Evolutionary conservation across 2,329 filamentous ascomycete genomes (phyloP).

Genomic region (Fusarium floridanum): DNA sequence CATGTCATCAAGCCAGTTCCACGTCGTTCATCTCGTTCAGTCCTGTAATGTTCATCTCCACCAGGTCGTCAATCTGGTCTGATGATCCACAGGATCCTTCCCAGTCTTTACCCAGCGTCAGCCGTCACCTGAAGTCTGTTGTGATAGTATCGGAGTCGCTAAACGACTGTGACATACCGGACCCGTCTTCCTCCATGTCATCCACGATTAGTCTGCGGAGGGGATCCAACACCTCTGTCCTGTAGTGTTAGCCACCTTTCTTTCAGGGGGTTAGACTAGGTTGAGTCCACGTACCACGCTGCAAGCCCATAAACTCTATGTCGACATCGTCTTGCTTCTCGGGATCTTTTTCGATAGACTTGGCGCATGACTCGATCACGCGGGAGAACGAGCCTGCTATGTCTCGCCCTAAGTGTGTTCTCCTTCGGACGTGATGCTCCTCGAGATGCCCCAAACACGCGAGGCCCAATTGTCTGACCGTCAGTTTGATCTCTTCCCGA

Average conservation of each 20-base stretch:
- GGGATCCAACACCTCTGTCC: constrained; percentile 57
- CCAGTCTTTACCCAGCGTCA: constrained; percentile 61
- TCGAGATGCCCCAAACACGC: constrained; percentile 61
- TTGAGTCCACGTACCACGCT: constrained; percentile 43
- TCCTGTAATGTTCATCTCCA: constrained; percentile 59
- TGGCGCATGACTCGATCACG: constrained; percentile 57
- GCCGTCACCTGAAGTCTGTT: constrained; percentile 43
- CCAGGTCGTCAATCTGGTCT: constrained; percentile 65
- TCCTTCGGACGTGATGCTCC: constrained; percentile 59
- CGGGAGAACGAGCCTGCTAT: constrained; percentile 58
- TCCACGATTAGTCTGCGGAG: constrained; percentile 69
- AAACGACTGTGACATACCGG: constrained; percentile 63
- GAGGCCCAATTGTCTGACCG: constrained; percentile 57
- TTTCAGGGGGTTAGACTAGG: neutral
- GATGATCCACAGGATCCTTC: constrained; percentile 68
- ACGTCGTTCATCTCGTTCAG: constrained; percentile 56
- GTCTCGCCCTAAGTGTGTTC: constrained; percentile 57
- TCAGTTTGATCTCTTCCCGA: constrained; percentile 38
- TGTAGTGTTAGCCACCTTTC: constrained; percentile 26
- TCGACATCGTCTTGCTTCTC: constrained; percentile 50
- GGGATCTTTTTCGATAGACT: constrained; percentile 54
- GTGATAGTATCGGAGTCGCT: constrained; percentile 45
- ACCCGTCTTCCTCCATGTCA: constrained; percentile 69
- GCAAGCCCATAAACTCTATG: constrained; percentile 44
- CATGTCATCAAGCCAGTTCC: constrained; percentile 40